Conservation (phyloP, 2,329 filamentous ascomycete genomes). For the Bimuria novae-zelandiae region DNA sequence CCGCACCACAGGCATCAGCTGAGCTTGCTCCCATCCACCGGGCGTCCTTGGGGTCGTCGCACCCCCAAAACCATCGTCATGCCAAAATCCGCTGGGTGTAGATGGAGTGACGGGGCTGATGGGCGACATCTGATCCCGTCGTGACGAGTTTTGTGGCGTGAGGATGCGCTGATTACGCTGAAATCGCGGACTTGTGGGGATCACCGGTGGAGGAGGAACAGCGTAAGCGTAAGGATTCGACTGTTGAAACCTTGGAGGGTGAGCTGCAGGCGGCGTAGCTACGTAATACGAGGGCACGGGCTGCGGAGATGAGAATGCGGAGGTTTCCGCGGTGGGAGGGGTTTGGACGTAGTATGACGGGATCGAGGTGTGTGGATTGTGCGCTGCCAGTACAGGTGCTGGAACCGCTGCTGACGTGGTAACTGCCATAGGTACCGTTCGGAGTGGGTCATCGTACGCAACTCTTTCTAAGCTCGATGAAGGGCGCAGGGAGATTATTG, state of each 20-base stretch:
- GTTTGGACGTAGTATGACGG: slow-evolving; percentile 14
- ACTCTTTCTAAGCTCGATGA: slow-evolving; percentile 6
- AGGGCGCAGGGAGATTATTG: background rate
- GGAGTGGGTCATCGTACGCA: slow-evolving; percentile 11
- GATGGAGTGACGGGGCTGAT: slow-evolving; percentile 15
- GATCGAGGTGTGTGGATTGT: slow-evolving; percentile 7
- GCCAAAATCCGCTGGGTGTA: slow-evolving; percentile 20
- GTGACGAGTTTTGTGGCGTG: slow-evolving; percentile 20
- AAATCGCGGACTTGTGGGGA: slow-evolving; percentile 16
- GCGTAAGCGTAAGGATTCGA: slow-evolving; percentile 4
- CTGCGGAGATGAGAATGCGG: slow-evolving; percentile 11
- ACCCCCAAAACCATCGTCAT: slow-evolving; percentile 13
- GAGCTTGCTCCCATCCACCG: slow-evolving; percentile 3
- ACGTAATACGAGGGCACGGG: slow-evolving; percentile 9
- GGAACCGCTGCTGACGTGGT: slow-evolving; percentile 12
- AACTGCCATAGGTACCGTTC: slow-evolving; percentile 5
- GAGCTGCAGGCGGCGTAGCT: slow-evolving; percentile 1
- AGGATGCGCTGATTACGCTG: slow-evolving; percentile 23
- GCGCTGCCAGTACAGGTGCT: background rate
- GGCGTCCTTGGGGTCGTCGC: background rate
- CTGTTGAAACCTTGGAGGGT: background rate
- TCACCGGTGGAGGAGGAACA: background rate
- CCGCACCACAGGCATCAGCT: slow-evolving; percentile 9
- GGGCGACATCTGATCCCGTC: slow-evolving; percentile 18
- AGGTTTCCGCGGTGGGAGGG: slow-evolving; percentile 7